Percentiles rank a stretch among this genome's conserved stretches.
Conservation (phyloP, 176 grass and related monocot genomes). For the Musa beccarii region DNA sequence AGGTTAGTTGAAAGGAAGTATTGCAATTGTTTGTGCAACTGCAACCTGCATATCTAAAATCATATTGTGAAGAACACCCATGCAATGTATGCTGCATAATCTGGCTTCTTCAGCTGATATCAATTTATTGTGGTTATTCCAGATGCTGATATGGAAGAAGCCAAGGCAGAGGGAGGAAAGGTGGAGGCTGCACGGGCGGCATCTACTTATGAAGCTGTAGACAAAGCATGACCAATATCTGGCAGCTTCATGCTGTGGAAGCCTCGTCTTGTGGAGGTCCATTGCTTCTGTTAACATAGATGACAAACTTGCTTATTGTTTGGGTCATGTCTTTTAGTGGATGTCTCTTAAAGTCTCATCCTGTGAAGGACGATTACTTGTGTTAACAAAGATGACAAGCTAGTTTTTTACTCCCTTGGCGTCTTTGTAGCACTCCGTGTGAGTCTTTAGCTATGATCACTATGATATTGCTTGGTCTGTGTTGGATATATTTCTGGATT, state of each 20-base stretch:
- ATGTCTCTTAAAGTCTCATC: not conserved
- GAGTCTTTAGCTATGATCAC: too few species aligned
- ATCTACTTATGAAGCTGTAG: not conserved
- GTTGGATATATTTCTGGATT: too few species aligned
- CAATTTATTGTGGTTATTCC: not conserved
- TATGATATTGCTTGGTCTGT: too few species aligned
- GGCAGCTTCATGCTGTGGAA: not conserved
- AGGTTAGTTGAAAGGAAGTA: not conserved
- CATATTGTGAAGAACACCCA: not conserved
- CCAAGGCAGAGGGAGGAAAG: not conserved
- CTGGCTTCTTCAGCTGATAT: not conserved
- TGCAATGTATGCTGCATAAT: too few species aligned
- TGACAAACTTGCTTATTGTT: not conserved
- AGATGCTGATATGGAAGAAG: constrained; percentile 3
- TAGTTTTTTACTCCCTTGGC: too few species aligned
- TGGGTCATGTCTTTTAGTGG: not conserved
- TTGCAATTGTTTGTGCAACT: too few species aligned
- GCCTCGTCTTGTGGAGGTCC: not conserved
- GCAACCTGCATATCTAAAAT: not conserved
- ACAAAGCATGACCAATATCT: not conserved
- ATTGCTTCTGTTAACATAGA: not conserved
- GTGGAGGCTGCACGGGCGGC: not conserved
- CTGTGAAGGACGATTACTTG: not conserved
- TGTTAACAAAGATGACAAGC: not conserved
- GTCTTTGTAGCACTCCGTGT: too few species aligned